A percentile compares a stretch with the other conserved stretches of the same genome.
These are phyloP conservation scores for Tetracladium maxilliforme DNA, from an alignment of 2,329 filamentous ascomycete species.

Conservation along the genomic window DNA sequence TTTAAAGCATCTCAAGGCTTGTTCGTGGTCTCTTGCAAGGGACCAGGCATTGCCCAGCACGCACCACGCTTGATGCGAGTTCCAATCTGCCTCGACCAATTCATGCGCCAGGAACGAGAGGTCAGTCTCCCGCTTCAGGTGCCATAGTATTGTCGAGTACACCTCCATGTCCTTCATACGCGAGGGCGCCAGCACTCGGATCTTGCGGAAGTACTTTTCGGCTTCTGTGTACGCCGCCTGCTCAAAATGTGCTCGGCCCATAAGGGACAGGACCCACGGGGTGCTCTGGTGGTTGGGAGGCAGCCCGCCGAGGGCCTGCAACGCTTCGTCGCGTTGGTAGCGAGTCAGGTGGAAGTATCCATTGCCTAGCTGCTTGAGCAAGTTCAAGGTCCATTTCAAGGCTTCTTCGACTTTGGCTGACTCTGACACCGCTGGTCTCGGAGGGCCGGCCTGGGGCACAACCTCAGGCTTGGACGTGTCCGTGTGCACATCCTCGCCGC, in stretches of 20 bases:
- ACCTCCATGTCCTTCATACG: constrained; percentile 92
- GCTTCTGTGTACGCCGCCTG: constrained; percentile 75
- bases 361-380: constrained; percentile 67
- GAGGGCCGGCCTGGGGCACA: constrained; percentile 9
- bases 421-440: constrained; percentile 24
- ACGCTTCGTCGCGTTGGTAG: constrained; percentile 65
- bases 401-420: constrained; percentile 57
- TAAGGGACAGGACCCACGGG: constrained; percentile 82
- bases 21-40: constrained; percentile 80
- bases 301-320: constrained; percentile 58
- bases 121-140: constrained; percentile 82
- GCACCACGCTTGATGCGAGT: constrained; percentile 92
- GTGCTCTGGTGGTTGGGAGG: constrained; percentile 70
- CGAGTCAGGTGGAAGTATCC: constrained; percentile 68
- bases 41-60: constrained; percentile 92
- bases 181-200: constrained; percentile 68
- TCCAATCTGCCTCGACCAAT: constrained; percentile 71
- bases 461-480: constrained; percentile 45
- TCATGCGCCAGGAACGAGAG: constrained; percentile 87
- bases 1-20: constrained; percentile 88
- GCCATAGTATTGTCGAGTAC: constrained; percentile 98
- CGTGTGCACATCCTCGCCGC: constrained; percentile 53
- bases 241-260: constrained; percentile 86
- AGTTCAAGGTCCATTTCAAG: constrained; percentile 60
- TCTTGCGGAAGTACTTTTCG: constrained; percentile 69